Percentiles rank a stretch among this genome's conserved stretches.
These are phyloP conservation scores for Neonectria punicea DNA, from an alignment of 2,329 filamentous ascomycete species.

Conservation along the genomic window DNA sequence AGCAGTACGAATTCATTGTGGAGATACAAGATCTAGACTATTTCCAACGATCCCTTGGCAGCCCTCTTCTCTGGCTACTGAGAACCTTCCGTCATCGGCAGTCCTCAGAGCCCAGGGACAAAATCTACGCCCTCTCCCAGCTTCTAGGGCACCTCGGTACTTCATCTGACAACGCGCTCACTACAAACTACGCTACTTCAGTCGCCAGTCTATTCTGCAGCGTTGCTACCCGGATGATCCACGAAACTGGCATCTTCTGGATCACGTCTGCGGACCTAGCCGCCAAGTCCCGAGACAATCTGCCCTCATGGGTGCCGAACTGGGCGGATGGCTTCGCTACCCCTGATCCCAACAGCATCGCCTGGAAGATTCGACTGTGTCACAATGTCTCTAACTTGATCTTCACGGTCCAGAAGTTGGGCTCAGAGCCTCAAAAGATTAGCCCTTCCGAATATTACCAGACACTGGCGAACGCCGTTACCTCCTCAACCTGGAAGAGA, in stretches of 20 bases:
- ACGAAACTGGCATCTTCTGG: constrained; percentile 36
- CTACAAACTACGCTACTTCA: constrained; percentile 21
- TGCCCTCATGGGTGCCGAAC: constrained; percentile 38
- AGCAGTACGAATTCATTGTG: constrained; percentile 16
- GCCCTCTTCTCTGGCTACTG: constrained; percentile 32
- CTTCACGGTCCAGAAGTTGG: not conserved
- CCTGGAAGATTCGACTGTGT: constrained; percentile 35
- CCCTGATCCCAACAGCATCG: constrained; percentile 9
- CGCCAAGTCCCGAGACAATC: constrained; percentile 29
- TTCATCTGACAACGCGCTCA: not conserved
- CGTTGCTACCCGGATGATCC: constrained; percentile 25
- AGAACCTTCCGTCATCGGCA: constrained; percentile 30
- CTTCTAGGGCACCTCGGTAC: constrained; percentile 28
- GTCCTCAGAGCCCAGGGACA: constrained; percentile 34
- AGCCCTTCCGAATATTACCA: constrained; percentile 21
- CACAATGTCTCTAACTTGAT: constrained; percentile 27
- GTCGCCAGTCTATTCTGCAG: constrained; percentile 24
- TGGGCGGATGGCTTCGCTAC: constrained; percentile 30
- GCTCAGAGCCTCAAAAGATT: not conserved
- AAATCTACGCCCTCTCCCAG: constrained; percentile 27
- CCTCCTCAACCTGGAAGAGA: not conserved
- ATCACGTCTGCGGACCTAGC: constrained; percentile 30
- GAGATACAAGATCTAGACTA: constrained; percentile 23
- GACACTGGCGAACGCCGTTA: not conserved
- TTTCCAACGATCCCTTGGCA: constrained; percentile 29